Percentiles rank a stretch among this genome's conserved stretches.
Conservation (phyloP, 2,329 filamentous ascomycete genomes). For the Microdochium bolleyi region DNA sequence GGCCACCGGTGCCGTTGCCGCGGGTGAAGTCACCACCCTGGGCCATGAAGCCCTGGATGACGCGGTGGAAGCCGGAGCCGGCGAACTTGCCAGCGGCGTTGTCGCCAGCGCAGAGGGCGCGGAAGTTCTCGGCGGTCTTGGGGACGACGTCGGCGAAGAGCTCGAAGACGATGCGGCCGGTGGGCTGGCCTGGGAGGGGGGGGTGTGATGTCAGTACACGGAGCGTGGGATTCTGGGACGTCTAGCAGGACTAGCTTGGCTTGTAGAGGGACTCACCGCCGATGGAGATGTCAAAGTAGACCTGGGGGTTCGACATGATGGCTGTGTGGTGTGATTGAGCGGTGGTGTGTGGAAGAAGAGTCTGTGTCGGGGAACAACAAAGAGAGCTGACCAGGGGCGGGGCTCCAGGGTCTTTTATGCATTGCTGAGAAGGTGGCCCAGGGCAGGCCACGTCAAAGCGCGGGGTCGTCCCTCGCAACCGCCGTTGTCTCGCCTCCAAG, state of each 20-base stretch:
- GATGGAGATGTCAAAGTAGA: slow-evolving; percentile 56
- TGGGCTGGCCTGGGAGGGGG: slow-evolving; percentile 46
- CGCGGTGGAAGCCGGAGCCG: slow-evolving; percentile 83
- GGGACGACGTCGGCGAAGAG: slow-evolving; percentile 72
- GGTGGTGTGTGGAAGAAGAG: neutral
- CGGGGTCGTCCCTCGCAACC: neutral
- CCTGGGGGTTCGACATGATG: slow-evolving; percentile 74
- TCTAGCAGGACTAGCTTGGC: slow-evolving; percentile 17
- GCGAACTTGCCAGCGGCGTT: slow-evolving; percentile 76
- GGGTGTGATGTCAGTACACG: no score
- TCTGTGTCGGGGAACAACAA: neutral
- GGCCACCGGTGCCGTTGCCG: slow-evolving; percentile 89
- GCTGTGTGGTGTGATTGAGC: slow-evolving; percentile 45
- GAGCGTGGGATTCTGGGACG: neutral
- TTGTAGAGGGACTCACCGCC: slow-evolving; percentile 59
- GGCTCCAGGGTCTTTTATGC: neutral
- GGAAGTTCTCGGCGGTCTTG: slow-evolving; percentile 96
- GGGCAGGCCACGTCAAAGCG: neutral
- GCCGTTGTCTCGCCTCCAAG: no score
- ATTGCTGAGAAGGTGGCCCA: neutral
- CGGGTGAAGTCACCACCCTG: slow-evolving; percentile 95
- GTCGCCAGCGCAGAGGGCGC: slow-evolving; percentile 87
- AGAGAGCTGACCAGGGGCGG: neutral
- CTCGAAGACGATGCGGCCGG: slow-evolving; percentile 80
- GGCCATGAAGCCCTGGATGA: slow-evolving; percentile 99